Conservation (phyloP, 1,284 basidiomycete genomes). For the Puccinia hordei region DNA sequence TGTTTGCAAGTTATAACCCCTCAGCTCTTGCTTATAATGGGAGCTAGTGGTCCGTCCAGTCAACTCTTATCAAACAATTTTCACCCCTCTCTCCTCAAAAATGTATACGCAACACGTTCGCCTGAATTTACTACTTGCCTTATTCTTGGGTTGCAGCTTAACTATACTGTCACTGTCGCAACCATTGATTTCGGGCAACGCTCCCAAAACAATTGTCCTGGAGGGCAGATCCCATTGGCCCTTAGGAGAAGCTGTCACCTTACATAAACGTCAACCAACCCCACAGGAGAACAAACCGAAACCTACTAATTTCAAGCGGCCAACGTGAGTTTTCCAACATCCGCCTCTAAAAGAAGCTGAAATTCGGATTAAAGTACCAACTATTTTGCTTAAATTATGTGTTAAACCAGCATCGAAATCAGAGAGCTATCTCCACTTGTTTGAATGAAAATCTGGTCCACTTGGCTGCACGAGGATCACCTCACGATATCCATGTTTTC, state of each 20-base stretch:
- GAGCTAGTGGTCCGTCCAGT: too few species aligned
- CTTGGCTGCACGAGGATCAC: too few species aligned
- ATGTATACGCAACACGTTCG: not conserved
- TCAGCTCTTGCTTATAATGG: too few species aligned
- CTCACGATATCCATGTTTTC: too few species aligned
- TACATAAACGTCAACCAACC: not conserved
- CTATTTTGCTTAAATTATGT: too few species aligned
- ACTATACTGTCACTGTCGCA: not conserved
- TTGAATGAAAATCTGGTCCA: not conserved
- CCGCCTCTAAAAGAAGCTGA: too few species aligned
- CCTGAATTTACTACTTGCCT: not conserved
- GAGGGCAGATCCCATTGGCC: slow-evolving; percentile 18
- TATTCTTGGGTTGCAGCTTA: not conserved
- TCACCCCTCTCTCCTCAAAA: too few species aligned
- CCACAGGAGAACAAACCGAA: not conserved
- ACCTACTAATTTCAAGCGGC: not conserved
- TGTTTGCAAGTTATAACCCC: too few species aligned
- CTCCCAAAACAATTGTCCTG: not conserved
- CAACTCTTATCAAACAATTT: too few species aligned
- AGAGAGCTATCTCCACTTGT: not conserved
- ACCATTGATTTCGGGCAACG: not conserved
- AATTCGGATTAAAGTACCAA: too few species aligned
- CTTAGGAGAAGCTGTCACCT: not conserved
- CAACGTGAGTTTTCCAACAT: slow-evolving; percentile 1
- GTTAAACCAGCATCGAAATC: slow-evolving; percentile 7